Percentiles rank a stretch among this genome's conserved stretches.
These are phyloP conservation scores for Fusarium liriodendri DNA, from an alignment of 2,329 filamentous ascomycete genomes.

Conservation along the genomic window DNA sequence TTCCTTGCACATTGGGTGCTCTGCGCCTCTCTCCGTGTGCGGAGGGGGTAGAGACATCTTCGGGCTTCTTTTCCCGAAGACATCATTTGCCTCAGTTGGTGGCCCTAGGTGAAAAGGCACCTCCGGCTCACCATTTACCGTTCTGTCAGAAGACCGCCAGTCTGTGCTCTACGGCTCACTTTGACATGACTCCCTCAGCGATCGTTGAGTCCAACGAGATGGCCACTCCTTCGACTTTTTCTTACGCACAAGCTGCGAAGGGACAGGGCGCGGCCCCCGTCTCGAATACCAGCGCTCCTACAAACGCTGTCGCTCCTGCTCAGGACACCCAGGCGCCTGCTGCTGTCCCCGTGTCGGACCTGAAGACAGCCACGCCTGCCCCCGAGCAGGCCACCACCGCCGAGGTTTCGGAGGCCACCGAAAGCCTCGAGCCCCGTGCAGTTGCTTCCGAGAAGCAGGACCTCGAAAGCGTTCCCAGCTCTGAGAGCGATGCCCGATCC, in stretches of 20 bases:
- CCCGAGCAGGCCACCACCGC: slow-evolving; percentile 41
- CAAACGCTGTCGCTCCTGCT: slow-evolving; percentile 38
- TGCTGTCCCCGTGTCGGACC: slow-evolving; percentile 41
- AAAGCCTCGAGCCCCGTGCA: slow-evolving; percentile 37
- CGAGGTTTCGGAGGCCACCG: slow-evolving; percentile 41
- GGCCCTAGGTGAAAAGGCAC: slow-evolving; percentile 35
- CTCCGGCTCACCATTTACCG: slow-evolving; percentile 28
- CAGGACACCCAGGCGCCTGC: slow-evolving; percentile 46
- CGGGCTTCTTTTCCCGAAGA: slow-evolving; percentile 32
- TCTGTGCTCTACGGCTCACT: slow-evolving; percentile 30
- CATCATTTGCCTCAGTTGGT: slow-evolving; percentile 27
- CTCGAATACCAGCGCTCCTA: slow-evolving; percentile 42
- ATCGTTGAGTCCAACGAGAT: slow-evolving; percentile 53
- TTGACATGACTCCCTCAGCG: slow-evolving; percentile 46
- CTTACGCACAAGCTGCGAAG: slow-evolving; percentile 95
- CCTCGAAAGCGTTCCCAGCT: slow-evolving; percentile 48
- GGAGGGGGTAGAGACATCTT: slow-evolving; percentile 42
- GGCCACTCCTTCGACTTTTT: slow-evolving; percentile 75
- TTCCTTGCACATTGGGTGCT: slow-evolving; percentile 39
- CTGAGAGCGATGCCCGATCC: slow-evolving; percentile 52
- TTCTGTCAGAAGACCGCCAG: slow-evolving; percentile 28
- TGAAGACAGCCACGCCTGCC: slow-evolving; percentile 37
- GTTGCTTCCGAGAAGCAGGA: slow-evolving; percentile 49
- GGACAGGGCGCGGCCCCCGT: slow-evolving; percentile 66
- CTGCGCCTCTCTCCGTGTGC: slow-evolving; percentile 37